phyloP scores from a whole-genome alignment of 139 green algal species.

The Diplosphaera chodatii region DNA sequence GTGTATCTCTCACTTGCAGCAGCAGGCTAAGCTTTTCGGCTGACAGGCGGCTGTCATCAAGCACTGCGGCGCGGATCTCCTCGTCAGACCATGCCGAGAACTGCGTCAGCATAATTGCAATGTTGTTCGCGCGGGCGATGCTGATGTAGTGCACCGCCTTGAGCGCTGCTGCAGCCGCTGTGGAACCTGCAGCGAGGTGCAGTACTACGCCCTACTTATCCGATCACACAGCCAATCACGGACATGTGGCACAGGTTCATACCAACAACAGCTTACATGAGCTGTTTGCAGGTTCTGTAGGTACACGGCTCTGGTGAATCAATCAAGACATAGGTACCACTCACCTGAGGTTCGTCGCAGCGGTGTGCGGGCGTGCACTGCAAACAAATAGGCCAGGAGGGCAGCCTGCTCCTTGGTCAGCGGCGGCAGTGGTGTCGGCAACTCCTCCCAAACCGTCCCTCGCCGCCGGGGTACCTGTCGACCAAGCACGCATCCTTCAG shows the following conservation, averaged over 20 bases:
- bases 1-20: conserved; percentile 42
- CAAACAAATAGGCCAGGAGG: conserved; percentile 14
- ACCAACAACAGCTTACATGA: too few relatives aligned
- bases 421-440: conserved; percentile 3
- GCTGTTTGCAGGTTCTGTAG: too few relatives aligned
- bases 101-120: conserved; percentile 73
- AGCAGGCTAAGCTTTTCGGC: conserved; percentile 44
- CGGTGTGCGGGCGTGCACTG: neutral
- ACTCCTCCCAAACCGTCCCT: conserved; percentile 26
- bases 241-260: too few relatives aligned
- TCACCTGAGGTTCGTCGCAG: neutral
- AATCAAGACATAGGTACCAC: too few relatives aligned
- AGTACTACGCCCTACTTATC: too few relatives aligned
- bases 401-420: neutral
- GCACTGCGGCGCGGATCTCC: conserved; percentile 21
- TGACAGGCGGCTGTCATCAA: conserved; percentile 28
- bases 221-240: too few relatives aligned
- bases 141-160: conserved; percentile 42
- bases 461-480: neutral
- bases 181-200: too few relatives aligned
- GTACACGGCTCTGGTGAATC: too few relatives aligned
- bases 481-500: too few relatives aligned
- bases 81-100: conserved; percentile 10
- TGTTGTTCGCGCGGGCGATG: conserved; percentile 59
- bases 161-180: too few relatives aligned